Base-by-base conservation (phyloP, 148 eudicot genomes). In the Polygonum aviculare region DNA sequence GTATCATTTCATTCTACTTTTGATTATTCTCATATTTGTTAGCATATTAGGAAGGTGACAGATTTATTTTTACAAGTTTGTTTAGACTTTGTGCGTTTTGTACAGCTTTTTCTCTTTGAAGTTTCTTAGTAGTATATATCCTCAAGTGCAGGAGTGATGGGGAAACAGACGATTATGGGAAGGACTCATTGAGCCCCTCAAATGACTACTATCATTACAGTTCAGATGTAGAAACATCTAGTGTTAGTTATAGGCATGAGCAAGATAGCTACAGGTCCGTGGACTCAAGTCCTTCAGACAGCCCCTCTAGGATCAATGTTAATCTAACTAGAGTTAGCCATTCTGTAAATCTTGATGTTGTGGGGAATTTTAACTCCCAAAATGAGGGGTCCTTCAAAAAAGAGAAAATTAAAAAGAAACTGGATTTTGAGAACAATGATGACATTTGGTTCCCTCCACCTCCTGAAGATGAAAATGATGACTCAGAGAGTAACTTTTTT, bases 361-460 rank as follows among this genome's bases (percentile, higher is more conserved):
- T 52, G 71, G 86, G 82, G 77, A 91, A 81, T 80, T 83, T 83
- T 8, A 81, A 78, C 71, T 76, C 82, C 59, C 86, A 73, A 35
- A 77, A 78, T 78, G 74, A 86, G 48, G 76, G 86, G 75, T 76
- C 81, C 52, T 45, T 78, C 71, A 77, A 55, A 45, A 69, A 33
- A 15, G 85, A 83, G 69, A 79, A 80, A 72, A 73, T 77, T 60
- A 81, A 75, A 72, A 82, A 84, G 70, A 90, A 89, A 47, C 81
- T 92, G 84, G 88, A 92, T 82, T 87, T 92, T 83, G 93, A 90
- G 82, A 84, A 83, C 69, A 89, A 89, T 82, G 88, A 82, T 79
- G 83, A 75, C 60, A 83, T 95, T 52, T 95, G 99, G 97, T 78
- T 87, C 59, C 97, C 96, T 81, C 97, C 97, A n/a, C 91, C 91